Evolutionary conservation across 2,329 filamentous ascomycete genomes (phyloP).

Genomic region (Zymoseptoria pseudotritici): DNA sequence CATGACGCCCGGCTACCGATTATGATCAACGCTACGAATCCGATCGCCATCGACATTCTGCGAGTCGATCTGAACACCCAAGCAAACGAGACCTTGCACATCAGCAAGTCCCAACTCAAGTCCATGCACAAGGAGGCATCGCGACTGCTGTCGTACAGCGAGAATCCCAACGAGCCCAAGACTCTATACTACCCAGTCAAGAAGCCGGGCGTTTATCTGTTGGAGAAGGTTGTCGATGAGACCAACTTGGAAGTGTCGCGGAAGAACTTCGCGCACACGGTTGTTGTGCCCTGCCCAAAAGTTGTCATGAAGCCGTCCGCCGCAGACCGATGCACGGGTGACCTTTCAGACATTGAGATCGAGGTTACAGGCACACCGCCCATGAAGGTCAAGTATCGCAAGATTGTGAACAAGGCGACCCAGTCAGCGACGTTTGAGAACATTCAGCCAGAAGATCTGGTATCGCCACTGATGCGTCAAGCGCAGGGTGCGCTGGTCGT

Average conservation of each 20-base stretch:
- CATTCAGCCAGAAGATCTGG: constrained; percentile 79
- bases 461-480: constrained; percentile 64
- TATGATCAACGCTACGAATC: constrained; percentile 86
- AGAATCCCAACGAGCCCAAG: constrained; percentile 33
- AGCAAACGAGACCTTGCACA: constrained; percentile 68
- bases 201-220: constrained; percentile 79
- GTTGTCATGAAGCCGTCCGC: constrained; percentile 62
- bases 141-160: constrained; percentile 46
- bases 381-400: constrained; percentile 85
- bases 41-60: constrained; percentile 79
- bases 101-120: constrained; percentile 67
- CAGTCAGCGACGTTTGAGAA: constrained; percentile 86
- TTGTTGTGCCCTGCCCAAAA: constrained; percentile 78
- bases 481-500: constrained; percentile 46
- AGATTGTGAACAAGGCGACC: constrained; percentile 74
- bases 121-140: constrained; percentile 64
- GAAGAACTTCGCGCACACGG: constrained; percentile 65
- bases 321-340: constrained; percentile 70
- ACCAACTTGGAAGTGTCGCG: constrained; percentile 68
- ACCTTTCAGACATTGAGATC: constrained; percentile 76
- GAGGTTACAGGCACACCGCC: constrained; percentile 85
- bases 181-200: constrained; percentile 65
- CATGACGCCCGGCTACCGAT: constrained; percentile 66
- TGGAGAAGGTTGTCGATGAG: constrained; percentile 81
- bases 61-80: constrained; percentile 78